Conservation (phyloP, 208 protist species). For the Angomonas desouzai region DNA sequence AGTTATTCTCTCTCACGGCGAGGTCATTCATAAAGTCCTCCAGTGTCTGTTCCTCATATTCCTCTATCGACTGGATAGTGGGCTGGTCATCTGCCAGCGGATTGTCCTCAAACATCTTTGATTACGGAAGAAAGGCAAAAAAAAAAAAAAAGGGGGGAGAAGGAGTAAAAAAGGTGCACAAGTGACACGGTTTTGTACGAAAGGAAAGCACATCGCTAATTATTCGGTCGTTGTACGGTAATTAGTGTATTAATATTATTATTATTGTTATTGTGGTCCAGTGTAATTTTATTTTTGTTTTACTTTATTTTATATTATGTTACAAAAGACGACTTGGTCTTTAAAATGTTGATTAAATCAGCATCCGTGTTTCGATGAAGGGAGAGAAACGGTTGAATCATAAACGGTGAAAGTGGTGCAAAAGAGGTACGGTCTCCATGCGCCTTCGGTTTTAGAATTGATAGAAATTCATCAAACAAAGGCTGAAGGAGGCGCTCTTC, state of each 20-base stretch:
- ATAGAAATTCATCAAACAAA: background rate
- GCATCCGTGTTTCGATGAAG: background rate
- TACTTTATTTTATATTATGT: too few species aligned
- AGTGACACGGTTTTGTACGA: background rate
- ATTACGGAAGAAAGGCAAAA: background rate
- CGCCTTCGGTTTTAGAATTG: background rate
- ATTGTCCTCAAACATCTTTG: slow-evolving; percentile 7
- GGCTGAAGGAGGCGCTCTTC: background rate
- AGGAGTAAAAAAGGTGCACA: too few species aligned
- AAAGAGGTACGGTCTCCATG: background rate
- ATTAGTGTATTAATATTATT: too few species aligned
- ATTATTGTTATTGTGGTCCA: too few species aligned
- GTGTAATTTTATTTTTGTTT: too few species aligned
- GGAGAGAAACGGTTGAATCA: background rate
- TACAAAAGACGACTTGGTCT: background rate
- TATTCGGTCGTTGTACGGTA: too few species aligned
- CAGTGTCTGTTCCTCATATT: background rate
- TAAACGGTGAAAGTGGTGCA: background rate
- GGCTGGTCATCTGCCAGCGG: background rate
- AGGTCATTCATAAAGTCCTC: slow-evolving; percentile 7
- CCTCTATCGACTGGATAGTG: background rate
- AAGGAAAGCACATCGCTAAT: too few species aligned
- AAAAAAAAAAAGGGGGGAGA: slow-evolving; percentile 6
- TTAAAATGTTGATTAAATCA: background rate
- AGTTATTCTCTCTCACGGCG: background rate